Evolutionary conservation across 1,139 yeast species (phyloP), one percentile per base, ranked within the genome.

Genomic region (Suhomyces ambrosiae): DNA sequence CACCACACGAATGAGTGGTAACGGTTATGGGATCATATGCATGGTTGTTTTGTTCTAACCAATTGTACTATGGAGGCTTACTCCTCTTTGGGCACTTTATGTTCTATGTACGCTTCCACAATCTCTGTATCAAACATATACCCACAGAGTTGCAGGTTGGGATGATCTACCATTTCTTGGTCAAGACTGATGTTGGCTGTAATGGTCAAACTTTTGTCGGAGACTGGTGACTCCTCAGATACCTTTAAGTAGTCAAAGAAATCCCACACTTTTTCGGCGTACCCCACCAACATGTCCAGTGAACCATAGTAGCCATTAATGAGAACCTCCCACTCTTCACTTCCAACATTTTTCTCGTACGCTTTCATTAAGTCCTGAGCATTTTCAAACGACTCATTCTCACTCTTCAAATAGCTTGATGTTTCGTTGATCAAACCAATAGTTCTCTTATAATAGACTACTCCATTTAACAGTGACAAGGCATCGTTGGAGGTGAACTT

Each of bases 301-400:
- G 66, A 60, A 1, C 71, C 72, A 46, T 62, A 65, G 40, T 51
- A 58, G 11, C 43, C 34, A 34, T 61, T 50, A 10, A 56, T 37
- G 22, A 61, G 46, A 15, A 51, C 32, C n/a, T 48, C 47, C 51
- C 56, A 52, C 21, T 22, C n/a, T 11, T 27, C 24, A 10, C 11
- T 15, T 3, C n/a, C 17, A 6, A 38, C 12, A 16, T 11, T 26
- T 10, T 25, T 16, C 18, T 34, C 30, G 25, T 34, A 31, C 8
- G 12, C 16, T 4, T n/a, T 12, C 12, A 38, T 23, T 13, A 34
- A n/a, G 3, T 30, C 33, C 9, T 24, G 18, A 6, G 17, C 30
- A 4, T 18, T 18, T 16, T 12, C 21, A 18, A 3, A 24, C 19
- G 23, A 19, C 5, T 12, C 28, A 4, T 2, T 8, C 11, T 32